These are phyloP conservation scores for Ceratocystiopsis sp. DNA, from an alignment of 2,329 filamentous ascomycete genomes.

Conservation along the genomic window DNA sequence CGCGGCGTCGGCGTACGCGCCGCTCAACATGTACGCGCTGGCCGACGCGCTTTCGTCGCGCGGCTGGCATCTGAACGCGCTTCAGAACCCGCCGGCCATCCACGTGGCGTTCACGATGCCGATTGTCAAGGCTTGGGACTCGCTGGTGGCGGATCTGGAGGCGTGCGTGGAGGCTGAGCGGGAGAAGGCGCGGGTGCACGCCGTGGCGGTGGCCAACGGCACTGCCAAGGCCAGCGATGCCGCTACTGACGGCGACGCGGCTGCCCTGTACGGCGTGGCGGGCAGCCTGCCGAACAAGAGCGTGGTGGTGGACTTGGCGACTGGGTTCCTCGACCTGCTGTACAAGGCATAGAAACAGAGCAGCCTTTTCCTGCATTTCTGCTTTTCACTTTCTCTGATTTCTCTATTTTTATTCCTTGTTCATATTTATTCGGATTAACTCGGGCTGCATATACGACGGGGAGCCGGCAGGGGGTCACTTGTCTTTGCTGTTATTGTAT, in stretches of 20 bases:
- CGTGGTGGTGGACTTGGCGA: slow-evolving; percentile 78
- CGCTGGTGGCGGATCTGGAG: slow-evolving; percentile 57
- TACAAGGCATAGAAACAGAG: slow-evolving; percentile 41
- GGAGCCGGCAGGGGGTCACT: no score
- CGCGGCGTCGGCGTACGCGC: slow-evolving; percentile 13
- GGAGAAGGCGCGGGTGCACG: slow-evolving; percentile 60
- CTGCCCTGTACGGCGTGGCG: slow-evolving; percentile 85
- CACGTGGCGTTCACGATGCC: slow-evolving; percentile 89
- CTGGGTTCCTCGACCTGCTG: slow-evolving; percentile 78
- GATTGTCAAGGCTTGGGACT: slow-evolving; percentile 64
- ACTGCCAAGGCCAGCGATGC: slow-evolving; percentile 23
- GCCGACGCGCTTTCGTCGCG: slow-evolving; percentile 70
- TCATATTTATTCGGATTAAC: no score
- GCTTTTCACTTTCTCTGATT: no score
- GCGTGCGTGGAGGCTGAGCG: slow-evolving; percentile 52
- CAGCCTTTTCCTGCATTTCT: no score
- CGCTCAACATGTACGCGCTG: slow-evolving; percentile 86
- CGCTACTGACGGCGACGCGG: slow-evolving; percentile 45
- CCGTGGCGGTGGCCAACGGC: slow-evolving; percentile 44
- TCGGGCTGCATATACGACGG: no score
- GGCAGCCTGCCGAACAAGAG: slow-evolving; percentile 92
- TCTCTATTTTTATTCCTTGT: no score
- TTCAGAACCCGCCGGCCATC: slow-evolving; percentile 82
- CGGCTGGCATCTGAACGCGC: slow-evolving; percentile 91
- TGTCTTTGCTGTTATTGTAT: no score